Base-by-base conservation (phyloP, 2,329 filamentous ascomycete species). In the Xylariaceae sp. region DNA sequence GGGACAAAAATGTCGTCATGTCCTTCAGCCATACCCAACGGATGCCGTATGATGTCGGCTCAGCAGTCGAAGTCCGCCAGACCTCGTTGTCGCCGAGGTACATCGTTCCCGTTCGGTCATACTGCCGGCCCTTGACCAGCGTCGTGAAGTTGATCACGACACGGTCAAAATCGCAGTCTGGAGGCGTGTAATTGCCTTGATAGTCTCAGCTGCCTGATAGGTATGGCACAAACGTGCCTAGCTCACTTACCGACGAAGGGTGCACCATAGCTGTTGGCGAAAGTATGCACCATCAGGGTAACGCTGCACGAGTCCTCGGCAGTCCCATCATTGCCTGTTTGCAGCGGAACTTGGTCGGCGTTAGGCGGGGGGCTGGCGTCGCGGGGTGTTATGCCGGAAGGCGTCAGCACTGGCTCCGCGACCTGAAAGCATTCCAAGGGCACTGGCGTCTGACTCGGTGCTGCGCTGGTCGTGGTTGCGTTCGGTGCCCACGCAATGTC, bases 21-120 rank as follows among this genome's bases (percentile, higher is more conserved):
- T 94, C 87, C 62, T 91, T 93, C 41, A 82, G 68, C 57, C 87
- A 89, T 1, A 76, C 81, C 85, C 85, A 91, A 34, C 74, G 67
- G 47, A 93, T 89, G 6, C 87, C 87, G 4, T 66, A 53, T 3
- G 55, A 50, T 0, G 80, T 87, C 1, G 88, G 87, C 64, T 94
- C 85, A 3, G 87, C 85, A 1, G 88, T 94, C 4, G 86, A 89
- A 2, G 87, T 90, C 18, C 87, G 74, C 71, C 85, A 93, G n/a
- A 94, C 74, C 60, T 94, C 87, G 9, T 78, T 80, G 59, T 91
- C 85, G 31, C 79, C 80, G 29, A 93, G 70, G 54, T 83, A 93
- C 74, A 93, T 82, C 24, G 84, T 63, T 3, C 80, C 88, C 8
- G 91, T 71, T 30, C 87, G 76, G 59, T 94, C 88, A 62, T 78